A percentile compares a stretch with the other conserved stretches of the same genome.
Evolutionary conservation across 805 yeast genomes (phyloP).

Genomic region (Candida broadrunensis): DNA sequence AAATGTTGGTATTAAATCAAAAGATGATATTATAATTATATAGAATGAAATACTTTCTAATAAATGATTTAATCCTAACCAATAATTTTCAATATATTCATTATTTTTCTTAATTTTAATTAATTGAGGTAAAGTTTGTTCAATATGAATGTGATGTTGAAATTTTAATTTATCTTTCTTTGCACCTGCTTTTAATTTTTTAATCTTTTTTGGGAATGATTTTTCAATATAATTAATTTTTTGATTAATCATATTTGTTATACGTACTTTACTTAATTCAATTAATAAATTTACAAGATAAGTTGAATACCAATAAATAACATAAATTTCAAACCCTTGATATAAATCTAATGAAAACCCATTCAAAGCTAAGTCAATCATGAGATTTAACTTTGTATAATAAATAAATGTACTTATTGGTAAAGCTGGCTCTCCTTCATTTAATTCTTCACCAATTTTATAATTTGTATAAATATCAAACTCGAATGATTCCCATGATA

Average conservation of each 20-base stretch:
- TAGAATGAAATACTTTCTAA: constrained; percentile 17
- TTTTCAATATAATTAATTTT: constrained; percentile 33
- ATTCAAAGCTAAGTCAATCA: constrained; percentile 68
- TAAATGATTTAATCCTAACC: constrained; percentile 14
- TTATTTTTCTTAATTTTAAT: constrained; percentile 19
- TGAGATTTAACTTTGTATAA: constrained; percentile 60
- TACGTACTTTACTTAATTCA: constrained; percentile 44
- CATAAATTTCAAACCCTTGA: constrained; percentile 63
- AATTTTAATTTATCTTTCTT: constrained; percentile 38
- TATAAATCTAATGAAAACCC: constrained; percentile 78
- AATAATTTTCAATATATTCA: constrained; percentile 15
- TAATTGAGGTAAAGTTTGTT: constrained; percentile 33
- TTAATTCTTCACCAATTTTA: constrained; percentile 36
- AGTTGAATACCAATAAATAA: constrained; percentile 67
- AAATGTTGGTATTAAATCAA: constrained; percentile 9
- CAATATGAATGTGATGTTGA: constrained; percentile 26
- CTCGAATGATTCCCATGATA: constrained; percentile 66
- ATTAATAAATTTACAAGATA: constrained; percentile 40
- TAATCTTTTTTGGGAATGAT: constrained; percentile 35
- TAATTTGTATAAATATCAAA: constrained; percentile 31
- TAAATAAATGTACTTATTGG: constrained; percentile 73
- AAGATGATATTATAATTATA: constrained; percentile 15
- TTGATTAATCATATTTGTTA: constrained; percentile 27
- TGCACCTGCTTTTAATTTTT: constrained; percentile 49
- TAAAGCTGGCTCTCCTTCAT: constrained; percentile 43